phyloP scores from a whole-genome alignment of 441 rosid species.

The Capsella rubella region DNA sequence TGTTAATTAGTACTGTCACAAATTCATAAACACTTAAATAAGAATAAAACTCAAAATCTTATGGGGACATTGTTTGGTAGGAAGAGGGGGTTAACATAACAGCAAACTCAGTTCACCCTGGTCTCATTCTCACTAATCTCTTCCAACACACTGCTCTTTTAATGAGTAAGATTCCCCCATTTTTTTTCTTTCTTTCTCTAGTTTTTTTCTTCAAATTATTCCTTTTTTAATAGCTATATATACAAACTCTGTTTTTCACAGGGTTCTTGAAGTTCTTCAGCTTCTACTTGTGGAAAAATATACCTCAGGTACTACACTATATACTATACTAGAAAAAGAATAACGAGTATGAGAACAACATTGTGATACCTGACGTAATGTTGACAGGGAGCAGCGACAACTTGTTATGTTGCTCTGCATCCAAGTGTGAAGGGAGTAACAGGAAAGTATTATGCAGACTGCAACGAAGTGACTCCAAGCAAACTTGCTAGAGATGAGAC shows the following conservation, averaged over 20 bases:
- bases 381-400: constrained; percentile 90
- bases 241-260: constrained; percentile 36
- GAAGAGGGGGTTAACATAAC: constrained; percentile 83
- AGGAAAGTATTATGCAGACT: constrained; percentile 79
- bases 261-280: constrained; percentile 65
- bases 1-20: constrained; percentile 8
- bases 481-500: constrained; percentile 58
- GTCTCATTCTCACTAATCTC: constrained; percentile 89
- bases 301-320: constrained; percentile 66
- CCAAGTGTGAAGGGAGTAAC: constrained; percentile 69
- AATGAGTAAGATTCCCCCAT: constrained; percentile 29
- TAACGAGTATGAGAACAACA: neutral
- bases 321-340: neutral
- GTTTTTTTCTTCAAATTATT: neutral
- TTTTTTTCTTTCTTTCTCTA: neutral
- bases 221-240: neutral
- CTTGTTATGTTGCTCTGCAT: constrained; percentile 85
- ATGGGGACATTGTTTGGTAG: constrained; percentile 47
- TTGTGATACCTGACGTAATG: constrained; percentile 1
- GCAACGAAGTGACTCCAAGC: constrained; percentile 73
- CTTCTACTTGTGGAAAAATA: constrained; percentile 79
- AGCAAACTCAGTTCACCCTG: constrained; percentile 91
- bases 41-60: constrained; percentile 5
- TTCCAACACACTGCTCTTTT: constrained; percentile 57
- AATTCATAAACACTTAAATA: neutral